A percentile compares a stretch with the other conserved stretches of the same genome.
phyloP scores from a whole-genome alignment of 805 yeast genomes.

The Clavispora asparagi region DNA sequence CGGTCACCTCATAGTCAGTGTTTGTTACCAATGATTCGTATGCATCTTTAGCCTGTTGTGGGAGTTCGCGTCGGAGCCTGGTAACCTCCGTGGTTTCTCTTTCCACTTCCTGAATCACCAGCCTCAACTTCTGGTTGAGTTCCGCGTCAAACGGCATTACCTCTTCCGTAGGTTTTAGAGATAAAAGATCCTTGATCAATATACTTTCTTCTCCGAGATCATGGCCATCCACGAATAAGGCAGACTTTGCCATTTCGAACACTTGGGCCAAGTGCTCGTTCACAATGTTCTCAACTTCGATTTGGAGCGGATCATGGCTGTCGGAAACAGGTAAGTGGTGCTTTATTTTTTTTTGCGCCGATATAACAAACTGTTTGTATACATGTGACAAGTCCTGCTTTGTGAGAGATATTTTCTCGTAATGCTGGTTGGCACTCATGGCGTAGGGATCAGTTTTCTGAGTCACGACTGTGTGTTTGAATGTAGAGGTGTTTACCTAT shows the following conservation, averaged over 20 bases:
- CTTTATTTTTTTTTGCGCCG: constrained; percentile 42
- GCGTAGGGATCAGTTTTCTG: background rate
- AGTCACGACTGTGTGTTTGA: background rate
- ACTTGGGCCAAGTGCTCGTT: constrained; percentile 45
- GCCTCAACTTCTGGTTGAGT: constrained; percentile 54
- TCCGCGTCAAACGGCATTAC: constrained; percentile 70
- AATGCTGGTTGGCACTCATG: constrained; percentile 21
- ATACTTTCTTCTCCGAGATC: constrained; percentile 24
- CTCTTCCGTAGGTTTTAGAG: constrained; percentile 30
- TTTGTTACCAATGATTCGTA: constrained; percentile 30
- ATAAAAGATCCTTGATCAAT: constrained; percentile 20
- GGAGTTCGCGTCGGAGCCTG: constrained; percentile 48
- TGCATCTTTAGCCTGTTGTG: constrained; percentile 33
- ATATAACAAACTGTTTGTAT: constrained; percentile 37
- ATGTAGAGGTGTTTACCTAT: background rate
- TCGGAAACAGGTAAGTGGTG: constrained; percentile 42
- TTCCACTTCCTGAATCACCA: constrained; percentile 56
- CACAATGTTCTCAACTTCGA: constrained; percentile 38
- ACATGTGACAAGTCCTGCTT: constrained; percentile 49
- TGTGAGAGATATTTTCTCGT: constrained; percentile 44
- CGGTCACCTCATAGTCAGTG: constrained; percentile 28
- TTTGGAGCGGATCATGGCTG: constrained; percentile 41
- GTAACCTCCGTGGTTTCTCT: constrained; percentile 55
- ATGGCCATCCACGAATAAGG: constrained; percentile 55
- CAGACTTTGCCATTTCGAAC: constrained; percentile 53